Evolutionary conservation across 2,329 filamentous ascomycete species (phyloP).

Genomic region (Xylaria sp.): DNA sequence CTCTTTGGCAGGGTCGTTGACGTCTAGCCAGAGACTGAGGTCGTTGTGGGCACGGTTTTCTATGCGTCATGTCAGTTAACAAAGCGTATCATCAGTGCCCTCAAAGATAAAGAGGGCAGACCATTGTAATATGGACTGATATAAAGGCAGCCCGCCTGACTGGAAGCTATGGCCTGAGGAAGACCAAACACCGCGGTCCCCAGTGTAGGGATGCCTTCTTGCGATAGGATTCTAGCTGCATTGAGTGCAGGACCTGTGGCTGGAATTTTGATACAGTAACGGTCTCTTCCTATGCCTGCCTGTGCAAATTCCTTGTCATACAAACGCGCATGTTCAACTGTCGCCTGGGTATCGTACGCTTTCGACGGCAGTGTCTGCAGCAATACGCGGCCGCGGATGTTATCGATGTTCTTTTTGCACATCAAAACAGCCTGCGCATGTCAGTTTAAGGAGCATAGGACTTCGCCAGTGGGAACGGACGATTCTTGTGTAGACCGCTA

Average conservation of each 20-base stretch:
- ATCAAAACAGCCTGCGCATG: constrained; percentile 55
- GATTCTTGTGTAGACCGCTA: constrained; percentile 60
- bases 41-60: constrained; percentile 57
- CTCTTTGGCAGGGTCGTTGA: constrained; percentile 58
- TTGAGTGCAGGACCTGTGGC: constrained; percentile 60
- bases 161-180: constrained; percentile 61
- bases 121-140: constrained; percentile 62
- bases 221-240: constrained; percentile 55
- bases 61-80: constrained; percentile 37
- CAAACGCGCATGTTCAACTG: constrained; percentile 58
- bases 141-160: constrained; percentile 58
- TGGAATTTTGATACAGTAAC: constrained; percentile 64
- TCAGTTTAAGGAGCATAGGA: constrained; percentile 4
- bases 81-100: not conserved
- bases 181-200: constrained; percentile 61
- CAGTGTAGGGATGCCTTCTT: constrained; percentile 52
- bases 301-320: constrained; percentile 60
- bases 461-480: constrained; percentile 40
- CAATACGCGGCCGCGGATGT: constrained; percentile 60
- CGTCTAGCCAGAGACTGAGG: constrained; percentile 57
- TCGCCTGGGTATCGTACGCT: constrained; percentile 58
- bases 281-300: constrained; percentile 57
- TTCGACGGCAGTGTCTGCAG: constrained; percentile 60
- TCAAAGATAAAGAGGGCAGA: constrained; percentile 45
- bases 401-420: constrained; percentile 59